Evolutionary conservation across 2,329 filamentous ascomycete species (phyloP).

Genomic region (Colletotrichum ledebouriae): DNA sequence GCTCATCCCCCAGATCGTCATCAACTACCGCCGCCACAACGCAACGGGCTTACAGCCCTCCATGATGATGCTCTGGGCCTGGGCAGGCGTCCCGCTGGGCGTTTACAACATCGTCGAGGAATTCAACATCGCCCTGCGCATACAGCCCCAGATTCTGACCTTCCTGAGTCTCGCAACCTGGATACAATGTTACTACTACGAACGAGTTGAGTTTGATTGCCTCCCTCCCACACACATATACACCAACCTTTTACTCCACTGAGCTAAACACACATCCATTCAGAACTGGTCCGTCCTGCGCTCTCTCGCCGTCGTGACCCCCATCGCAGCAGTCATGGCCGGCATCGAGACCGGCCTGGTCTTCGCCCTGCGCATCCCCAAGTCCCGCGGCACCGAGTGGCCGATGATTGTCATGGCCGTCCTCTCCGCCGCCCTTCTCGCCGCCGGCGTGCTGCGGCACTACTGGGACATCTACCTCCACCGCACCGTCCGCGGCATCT

Average conservation of each 20-base stretch:
- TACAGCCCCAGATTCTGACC: conserved; percentile 60
- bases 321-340: conserved; percentile 69
- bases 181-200: conserved; percentile 60
- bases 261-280: too few species aligned
- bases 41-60: conserved; percentile 74
- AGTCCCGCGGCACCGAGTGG: conserved; percentile 64
- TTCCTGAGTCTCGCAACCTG: conserved; percentile 58
- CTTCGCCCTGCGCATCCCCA: conserved; percentile 65
- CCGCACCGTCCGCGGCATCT: conserved; percentile 77
- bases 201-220: conserved; percentile 47
- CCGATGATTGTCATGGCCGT: conserved; percentile 76
- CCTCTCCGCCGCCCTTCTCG: conserved; percentile 72
- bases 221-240: conserved; percentile 33
- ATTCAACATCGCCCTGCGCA: conserved; percentile 57
- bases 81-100: conserved; percentile 76
- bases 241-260: background rate
- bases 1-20: conserved; percentile 77
- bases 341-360: conserved; percentile 71
- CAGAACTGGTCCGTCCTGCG: conserved; percentile 66
- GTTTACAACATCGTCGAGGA: conserved; percentile 59
- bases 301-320: conserved; percentile 62
- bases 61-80: conserved; percentile 81
- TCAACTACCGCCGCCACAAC: conserved; percentile 76
- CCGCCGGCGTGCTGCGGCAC: conserved; percentile 75
- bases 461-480: conserved; percentile 78